These are phyloP conservation scores for Fraxinus nigra DNA, from an alignment of 305 asterid species.

Conservation along the genomic window DNA sequence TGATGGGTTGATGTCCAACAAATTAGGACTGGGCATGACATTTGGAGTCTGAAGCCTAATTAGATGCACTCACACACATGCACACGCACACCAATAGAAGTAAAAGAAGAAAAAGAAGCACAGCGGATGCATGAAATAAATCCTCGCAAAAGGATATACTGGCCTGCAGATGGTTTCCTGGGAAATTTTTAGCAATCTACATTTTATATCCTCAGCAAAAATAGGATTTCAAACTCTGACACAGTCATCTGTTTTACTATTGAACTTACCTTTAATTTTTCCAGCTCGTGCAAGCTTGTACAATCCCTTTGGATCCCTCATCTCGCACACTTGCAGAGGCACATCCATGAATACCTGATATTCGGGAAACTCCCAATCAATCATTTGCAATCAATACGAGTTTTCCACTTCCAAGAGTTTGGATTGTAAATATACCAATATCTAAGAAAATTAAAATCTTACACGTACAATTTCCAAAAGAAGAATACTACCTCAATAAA, in stretches of 20 bases:
- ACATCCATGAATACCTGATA: conserved; percentile 82
- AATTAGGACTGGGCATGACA: too few species aligned
- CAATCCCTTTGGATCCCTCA: conserved; percentile 91
- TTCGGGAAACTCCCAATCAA: neutral
- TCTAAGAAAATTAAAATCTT: conserved; percentile 1
- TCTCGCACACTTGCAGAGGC: conserved; percentile 74
- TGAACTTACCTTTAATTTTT: conserved; percentile 69
- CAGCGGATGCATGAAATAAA: neutral
- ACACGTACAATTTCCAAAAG: conserved; percentile 6
- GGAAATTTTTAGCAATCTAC: neutral
- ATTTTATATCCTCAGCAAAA: neutral
- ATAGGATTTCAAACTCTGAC: neutral
- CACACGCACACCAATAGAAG: neutral
- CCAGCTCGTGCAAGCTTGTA: conserved; percentile 95
- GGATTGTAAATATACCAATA: neutral
- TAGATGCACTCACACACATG: neutral
- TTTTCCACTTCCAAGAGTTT: neutral
- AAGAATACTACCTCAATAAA: conserved; percentile 70
- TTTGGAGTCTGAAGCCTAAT: too few species aligned
- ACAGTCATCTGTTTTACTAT: neutral
- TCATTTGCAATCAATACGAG: neutral
- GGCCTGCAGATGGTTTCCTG: neutral
- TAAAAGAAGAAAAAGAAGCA: neutral
- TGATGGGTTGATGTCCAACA: neutral
- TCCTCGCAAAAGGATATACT: neutral